phyloP scores from a whole-genome alignment of 257 asterid genomes.

The Plantago elongata region DNA sequence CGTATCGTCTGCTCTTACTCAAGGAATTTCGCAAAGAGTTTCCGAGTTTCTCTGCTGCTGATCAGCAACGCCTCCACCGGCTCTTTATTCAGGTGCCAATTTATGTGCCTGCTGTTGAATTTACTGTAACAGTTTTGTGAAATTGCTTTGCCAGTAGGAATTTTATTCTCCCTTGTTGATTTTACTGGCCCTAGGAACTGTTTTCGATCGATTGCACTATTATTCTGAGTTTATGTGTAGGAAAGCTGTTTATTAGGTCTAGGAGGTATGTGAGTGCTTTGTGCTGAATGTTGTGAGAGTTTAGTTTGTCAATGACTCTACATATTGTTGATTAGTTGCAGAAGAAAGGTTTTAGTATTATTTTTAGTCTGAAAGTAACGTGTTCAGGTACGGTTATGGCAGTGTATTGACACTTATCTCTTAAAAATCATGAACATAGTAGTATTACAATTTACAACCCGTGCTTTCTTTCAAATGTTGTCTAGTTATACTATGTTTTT shows the following conservation, averaged over 20 bases:
- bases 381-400: no score
- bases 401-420: slow-evolving; percentile 5
- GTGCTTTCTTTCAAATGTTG: background rate
- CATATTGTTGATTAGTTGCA: no score
- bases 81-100: slow-evolving; percentile 35
- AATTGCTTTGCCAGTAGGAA: background rate
- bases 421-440: background rate
- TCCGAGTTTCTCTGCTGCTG: slow-evolving; percentile 34
- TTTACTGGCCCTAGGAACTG: background rate
- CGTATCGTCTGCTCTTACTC: background rate
- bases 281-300: background rate
- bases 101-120: background rate
- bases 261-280: no score
- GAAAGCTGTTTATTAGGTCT: no score
- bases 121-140: background rate
- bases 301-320: no score
- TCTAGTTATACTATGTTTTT: background rate
- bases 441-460: background rate
- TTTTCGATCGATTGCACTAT: background rate
- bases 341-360: no score
- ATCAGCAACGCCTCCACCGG: slow-evolving; percentile 40
- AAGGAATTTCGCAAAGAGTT: slow-evolving; percentile 43
- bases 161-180: background rate
- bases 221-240: no score
- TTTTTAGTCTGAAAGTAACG: no score